Percentiles rank a stretch among this genome's conserved stretches.
phyloP scores from a whole-genome alignment of 306 rosid genomes.

The Sicyos edulis region DNA sequence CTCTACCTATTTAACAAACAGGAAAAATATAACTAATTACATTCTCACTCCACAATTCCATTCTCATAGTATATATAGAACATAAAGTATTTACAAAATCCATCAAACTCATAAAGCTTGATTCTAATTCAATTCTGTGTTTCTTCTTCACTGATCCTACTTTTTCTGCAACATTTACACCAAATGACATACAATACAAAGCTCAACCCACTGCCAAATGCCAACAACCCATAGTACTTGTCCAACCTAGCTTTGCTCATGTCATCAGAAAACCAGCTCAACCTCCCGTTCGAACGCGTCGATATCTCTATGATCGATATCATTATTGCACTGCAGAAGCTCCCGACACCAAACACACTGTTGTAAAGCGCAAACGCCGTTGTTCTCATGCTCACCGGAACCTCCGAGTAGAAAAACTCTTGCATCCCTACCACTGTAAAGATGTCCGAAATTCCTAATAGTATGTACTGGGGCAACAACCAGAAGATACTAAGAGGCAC shows the following conservation, averaged over 20 bases:
- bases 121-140: constrained; percentile 25
- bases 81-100: constrained; percentile 1
- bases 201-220: constrained; percentile 45
- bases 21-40: background rate
- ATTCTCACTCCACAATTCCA: background rate
- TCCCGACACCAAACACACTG: constrained; percentile 91
- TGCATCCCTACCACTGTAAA: constrained; percentile 97
- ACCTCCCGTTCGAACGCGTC: constrained; percentile 41
- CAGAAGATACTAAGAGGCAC: constrained; percentile 71
- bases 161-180: constrained; percentile 45
- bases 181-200: constrained; percentile 45
- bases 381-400: constrained; percentile 71
- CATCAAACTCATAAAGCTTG: constrained; percentile 21
- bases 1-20: background rate
- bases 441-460: constrained; percentile 76
- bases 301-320: constrained; percentile 53
- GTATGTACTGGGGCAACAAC: constrained; percentile 81
- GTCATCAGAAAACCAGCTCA: constrained; percentile 81
- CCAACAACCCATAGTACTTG: constrained; percentile 72
- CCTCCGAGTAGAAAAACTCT: constrained; percentile 86
- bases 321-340: constrained; percentile 75
- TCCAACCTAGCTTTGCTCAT: constrained; percentile 73
- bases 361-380: constrained; percentile 72
- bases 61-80: background rate
- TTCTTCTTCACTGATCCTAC: constrained; percentile 36